Conservation (phyloP, 768 basidiomycete genomes). For the Coprinopsis cinerea region DNA sequence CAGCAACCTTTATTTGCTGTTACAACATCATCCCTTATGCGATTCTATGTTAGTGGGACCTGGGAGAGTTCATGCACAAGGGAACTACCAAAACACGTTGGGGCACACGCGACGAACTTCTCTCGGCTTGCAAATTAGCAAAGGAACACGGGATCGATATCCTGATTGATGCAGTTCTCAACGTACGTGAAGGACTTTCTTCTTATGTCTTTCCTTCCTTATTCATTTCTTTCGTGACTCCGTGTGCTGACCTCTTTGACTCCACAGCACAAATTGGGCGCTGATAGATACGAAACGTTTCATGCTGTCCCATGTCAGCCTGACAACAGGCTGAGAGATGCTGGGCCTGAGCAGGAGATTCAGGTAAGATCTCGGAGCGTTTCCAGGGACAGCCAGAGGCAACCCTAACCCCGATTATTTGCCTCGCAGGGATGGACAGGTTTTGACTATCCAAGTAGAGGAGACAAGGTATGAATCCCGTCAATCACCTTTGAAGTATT, state of each 20-base stretch:
- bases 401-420: neutral
- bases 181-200: too few relatives aligned
- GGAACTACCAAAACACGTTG: conserved; percentile 70
- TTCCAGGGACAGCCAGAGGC: too few relatives aligned
- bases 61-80: conserved; percentile 81
- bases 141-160: conserved; percentile 65
- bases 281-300: conserved; percentile 68
- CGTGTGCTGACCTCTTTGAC: conserved; percentile 9
- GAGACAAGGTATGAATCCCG: conserved; percentile 46
- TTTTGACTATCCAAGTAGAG: conserved; percentile 78
- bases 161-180: conserved; percentile 84
- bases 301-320: conserved; percentile 65
- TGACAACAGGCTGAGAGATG: conserved; percentile 55
- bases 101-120: conserved; percentile 80
- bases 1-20: neutral
- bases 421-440: conserved; percentile 69
- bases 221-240: conserved; percentile 2
- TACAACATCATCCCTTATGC: neutral
- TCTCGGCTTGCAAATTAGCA: conserved; percentile 65
- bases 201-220: too few relatives aligned
- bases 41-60: conserved; percentile 60
- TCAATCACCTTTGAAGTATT: neutral
- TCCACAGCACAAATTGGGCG: conserved; percentile 76
- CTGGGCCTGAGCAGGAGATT: conserved; percentile 58
- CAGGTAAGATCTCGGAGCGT: conserved; percentile 51